These are phyloP conservation scores for Ceratobasidium sp. DNA, from an alignment of 1,284 basidiomycete species.

Conservation along the genomic window DNA sequence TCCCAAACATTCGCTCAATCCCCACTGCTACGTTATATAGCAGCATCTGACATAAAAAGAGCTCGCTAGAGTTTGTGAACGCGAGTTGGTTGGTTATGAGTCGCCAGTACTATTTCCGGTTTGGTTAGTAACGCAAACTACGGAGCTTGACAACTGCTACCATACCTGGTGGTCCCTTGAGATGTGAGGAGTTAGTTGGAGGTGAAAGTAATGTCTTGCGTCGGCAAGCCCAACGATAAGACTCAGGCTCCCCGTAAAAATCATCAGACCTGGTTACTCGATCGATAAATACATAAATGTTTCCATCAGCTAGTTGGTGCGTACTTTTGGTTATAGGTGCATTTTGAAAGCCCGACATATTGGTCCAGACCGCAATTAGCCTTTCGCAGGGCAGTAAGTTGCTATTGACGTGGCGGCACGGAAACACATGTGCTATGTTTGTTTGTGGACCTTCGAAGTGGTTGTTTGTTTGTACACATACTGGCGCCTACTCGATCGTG, in stretches of 20 bases:
- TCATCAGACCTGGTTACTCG: conserved; percentile 75
- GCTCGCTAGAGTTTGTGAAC: conserved; percentile 87
- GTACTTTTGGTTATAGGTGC: conserved; percentile 83
- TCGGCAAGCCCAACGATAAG: conserved; percentile 82
- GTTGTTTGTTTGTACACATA: conserved; percentile 5
- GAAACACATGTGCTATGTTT: not conserved
- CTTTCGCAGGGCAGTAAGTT: not conserved
- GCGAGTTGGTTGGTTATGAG: conserved; percentile 80
- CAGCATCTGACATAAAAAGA: conserved; percentile 81
- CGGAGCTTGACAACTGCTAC: conserved; percentile 28
- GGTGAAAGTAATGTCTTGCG: conserved; percentile 87
- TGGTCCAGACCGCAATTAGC: not conserved
- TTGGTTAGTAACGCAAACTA: conserved; percentile 24
- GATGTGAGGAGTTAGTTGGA: conserved; percentile 76
- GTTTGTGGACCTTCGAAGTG: not conserved
- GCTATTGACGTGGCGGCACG: conserved; percentile 31
- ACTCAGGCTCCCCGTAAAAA: conserved; percentile 76
- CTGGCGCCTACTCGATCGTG: not conserved
- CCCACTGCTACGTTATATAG: conserved; percentile 80
- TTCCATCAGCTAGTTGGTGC: conserved; percentile 14
- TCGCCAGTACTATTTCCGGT: conserved; percentile 81
- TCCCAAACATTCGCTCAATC: conserved; percentile 89
- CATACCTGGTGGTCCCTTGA: conserved; percentile 76
- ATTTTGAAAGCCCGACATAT: conserved; percentile 59
- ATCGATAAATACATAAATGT: not conserved